These are phyloP conservation scores for Trypanosomatidae sp. DNA, from an alignment of 208 protist genomes.

Conservation along the genomic window DNA sequence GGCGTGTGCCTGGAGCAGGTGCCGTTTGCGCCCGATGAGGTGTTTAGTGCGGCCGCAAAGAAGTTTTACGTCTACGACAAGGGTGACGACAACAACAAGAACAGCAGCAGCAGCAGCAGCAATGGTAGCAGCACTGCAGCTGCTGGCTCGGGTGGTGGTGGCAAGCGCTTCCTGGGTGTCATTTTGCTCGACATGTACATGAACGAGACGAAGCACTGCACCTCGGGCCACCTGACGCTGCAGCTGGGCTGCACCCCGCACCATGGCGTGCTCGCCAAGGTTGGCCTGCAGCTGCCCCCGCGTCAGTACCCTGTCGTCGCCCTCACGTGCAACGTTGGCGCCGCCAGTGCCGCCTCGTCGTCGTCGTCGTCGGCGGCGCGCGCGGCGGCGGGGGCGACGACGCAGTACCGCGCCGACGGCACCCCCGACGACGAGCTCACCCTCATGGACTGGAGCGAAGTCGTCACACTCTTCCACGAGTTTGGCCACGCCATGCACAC, in stretches of 20 bases:
- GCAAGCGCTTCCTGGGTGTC: slow-evolving; percentile 63
- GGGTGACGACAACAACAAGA: no score
- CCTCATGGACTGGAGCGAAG: slow-evolving; percentile 77
- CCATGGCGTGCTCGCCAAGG: slow-evolving; percentile 44
- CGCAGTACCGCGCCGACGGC: slow-evolving; percentile 27
- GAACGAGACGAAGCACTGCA: slow-evolving; percentile 78
- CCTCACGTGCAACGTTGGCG: slow-evolving; percentile 82
- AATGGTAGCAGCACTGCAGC: no score
- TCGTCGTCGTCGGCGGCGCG: slow-evolving; percentile 10
- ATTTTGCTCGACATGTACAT: slow-evolving; percentile 90
- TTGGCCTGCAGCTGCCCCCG: slow-evolving; percentile 67
- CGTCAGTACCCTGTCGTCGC: slow-evolving; percentile 86
- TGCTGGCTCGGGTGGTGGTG: no score
- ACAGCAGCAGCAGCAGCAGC: no score
- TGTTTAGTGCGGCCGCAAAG: slow-evolving; percentile 63
- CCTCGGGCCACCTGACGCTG: slow-evolving; percentile 83
- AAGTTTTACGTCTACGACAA: slow-evolving; percentile 86
- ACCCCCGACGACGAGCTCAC: slow-evolving; percentile 73
- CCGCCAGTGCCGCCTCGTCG: no score
- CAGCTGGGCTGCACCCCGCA: slow-evolving; percentile 81
- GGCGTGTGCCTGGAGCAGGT: slow-evolving; percentile 73
- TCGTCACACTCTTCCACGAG: slow-evolving; percentile 90
- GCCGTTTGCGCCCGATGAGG: slow-evolving; percentile 55
- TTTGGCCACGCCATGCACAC: slow-evolving; percentile 91
- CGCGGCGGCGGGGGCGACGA: slow-evolving; percentile 7